A percentile compares a stretch with the other conserved stretches of the same genome.
Conservation (phyloP, 345 rosid species). For the Eucalyptus polybractea region DNA sequence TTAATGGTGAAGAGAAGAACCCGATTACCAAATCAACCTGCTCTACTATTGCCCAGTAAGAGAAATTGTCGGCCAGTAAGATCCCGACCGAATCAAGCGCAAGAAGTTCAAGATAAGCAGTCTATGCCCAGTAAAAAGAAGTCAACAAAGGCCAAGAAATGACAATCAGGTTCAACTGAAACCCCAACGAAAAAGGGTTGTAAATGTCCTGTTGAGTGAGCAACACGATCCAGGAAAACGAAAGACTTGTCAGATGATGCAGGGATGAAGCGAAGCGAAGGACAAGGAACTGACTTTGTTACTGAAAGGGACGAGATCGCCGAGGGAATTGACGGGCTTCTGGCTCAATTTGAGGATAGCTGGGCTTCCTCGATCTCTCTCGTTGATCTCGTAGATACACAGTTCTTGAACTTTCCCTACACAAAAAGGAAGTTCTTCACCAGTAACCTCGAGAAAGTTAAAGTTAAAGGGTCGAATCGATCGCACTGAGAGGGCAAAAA, state of each 20-base stretch:
- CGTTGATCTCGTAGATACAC: constrained; percentile 69
- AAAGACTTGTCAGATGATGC: neutral
- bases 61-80: neutral
- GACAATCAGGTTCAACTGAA: neutral
- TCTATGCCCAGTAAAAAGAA: neutral
- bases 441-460: neutral
- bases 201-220: neutral
- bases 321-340: constrained; percentile 68
- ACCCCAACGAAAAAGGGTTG: neutral
- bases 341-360: constrained; percentile 66
- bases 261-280: neutral
- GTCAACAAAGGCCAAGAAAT: neutral
- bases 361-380: constrained; percentile 83
- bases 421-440: neutral
- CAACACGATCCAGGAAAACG: neutral
- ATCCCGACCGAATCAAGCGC: neutral
- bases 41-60: neutral
- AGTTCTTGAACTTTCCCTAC: constrained; percentile 64
- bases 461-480: neutral
- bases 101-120: neutral
- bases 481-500: neutral
- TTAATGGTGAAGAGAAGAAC: neutral
- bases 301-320: constrained; percentile 87
- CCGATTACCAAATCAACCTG: neutral
- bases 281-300: constrained; percentile 36